Evolutionary conservation across 345 rosid species (phyloP).

Genomic region (Aquilaria malaccensis): DNA sequence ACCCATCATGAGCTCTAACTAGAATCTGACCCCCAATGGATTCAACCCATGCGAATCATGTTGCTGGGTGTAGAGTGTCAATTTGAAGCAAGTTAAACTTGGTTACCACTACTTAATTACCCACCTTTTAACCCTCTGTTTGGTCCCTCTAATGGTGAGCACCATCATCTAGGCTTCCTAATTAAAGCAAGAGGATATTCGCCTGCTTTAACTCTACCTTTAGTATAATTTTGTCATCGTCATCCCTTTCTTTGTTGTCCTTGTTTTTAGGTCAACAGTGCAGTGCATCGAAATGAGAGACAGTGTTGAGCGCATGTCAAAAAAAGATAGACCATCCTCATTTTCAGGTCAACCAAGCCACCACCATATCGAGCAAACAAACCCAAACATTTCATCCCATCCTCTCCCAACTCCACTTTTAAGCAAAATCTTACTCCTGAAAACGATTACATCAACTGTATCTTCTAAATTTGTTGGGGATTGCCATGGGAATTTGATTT

Average conservation of each 20-base stretch:
- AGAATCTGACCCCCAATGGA: constrained; percentile 15
- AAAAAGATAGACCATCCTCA: no score
- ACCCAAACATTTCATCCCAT: no score
- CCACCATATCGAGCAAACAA: no score
- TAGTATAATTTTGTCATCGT: constrained; percentile 70
- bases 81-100: constrained; percentile 75
- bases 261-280: constrained; percentile 60
- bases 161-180: constrained; percentile 46
- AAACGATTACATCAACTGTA: no score
- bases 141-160: constrained; percentile 64
- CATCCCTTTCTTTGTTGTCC: constrained; percentile 50
- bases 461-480: no score
- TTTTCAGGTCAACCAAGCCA: no score
- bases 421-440: no score
- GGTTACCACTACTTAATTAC: constrained; percentile 80
- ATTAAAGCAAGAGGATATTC: constrained; percentile 51
- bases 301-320: no score
- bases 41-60: constrained; percentile 38
- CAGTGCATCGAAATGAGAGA: no score
- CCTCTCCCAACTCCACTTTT: no score
- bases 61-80: constrained; percentile 86
- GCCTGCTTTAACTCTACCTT: constrained; percentile 75
- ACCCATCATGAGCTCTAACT: constrained; percentile 31
- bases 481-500: no score
- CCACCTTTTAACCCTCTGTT: constrained; percentile 60